A percentile compares a stretch with the other conserved stretches of the same genome.
phyloP scores from a whole-genome alignment of 805 yeast genomes.

The Candida awuae region DNA sequence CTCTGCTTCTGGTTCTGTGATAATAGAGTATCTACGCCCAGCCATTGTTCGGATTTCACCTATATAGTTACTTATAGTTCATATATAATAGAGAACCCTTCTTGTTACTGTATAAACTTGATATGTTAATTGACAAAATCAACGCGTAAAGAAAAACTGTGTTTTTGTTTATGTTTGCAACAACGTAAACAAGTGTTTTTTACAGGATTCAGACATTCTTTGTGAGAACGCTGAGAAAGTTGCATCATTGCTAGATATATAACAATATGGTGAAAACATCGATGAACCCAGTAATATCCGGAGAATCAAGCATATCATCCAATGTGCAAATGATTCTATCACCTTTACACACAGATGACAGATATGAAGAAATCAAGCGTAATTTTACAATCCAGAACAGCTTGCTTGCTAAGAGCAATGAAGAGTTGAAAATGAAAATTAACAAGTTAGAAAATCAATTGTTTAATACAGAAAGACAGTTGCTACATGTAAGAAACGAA shows the following conservation, averaged over 20 bases:
- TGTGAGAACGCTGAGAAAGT: background rate
- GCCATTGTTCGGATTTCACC: constrained; percentile 3
- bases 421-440: constrained; percentile 42
- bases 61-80: too few species aligned
- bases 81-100: too few species aligned
- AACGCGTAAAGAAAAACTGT: background rate
- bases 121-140: too few species aligned
- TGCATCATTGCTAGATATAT: background rate
- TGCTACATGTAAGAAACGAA: constrained; percentile 20
- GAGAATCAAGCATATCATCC: constrained; percentile 1
- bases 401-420: constrained; percentile 52
- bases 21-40: constrained; percentile 10
- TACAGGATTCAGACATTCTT: background rate
- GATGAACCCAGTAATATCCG: background rate
- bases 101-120: too few species aligned
- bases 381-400: constrained; percentile 41
- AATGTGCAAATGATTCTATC: background rate
- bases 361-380: constrained; percentile 14
- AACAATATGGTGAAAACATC: constrained; percentile 4
- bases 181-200: background rate
- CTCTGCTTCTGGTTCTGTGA: constrained; percentile 16
- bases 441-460: constrained; percentile 45
- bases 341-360: constrained; percentile 9
- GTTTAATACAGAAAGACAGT: constrained; percentile 19
- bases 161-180: background rate